These are phyloP conservation scores for Microthlaspi erraticum DNA, from an alignment of 345 rosid genomes.

Conservation along the genomic window DNA sequence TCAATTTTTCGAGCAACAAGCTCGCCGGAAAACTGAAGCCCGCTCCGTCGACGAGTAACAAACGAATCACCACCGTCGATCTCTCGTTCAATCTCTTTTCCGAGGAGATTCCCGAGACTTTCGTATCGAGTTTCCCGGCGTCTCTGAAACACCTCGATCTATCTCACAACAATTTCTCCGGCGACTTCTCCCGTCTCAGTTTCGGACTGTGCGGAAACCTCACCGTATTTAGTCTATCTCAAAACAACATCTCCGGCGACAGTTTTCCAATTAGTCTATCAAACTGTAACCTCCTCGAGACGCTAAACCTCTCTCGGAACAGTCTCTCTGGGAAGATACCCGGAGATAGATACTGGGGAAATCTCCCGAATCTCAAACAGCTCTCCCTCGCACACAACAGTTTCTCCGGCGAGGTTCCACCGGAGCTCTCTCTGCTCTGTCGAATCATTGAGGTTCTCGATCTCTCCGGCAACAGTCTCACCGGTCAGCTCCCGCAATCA, in stretches of 20 bases:
- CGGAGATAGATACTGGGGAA: constrained; percentile 56
- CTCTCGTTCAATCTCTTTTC: constrained; percentile 71
- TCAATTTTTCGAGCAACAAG: constrained; percentile 69
- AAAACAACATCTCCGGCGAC: constrained; percentile 61
- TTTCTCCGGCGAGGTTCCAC: constrained; percentile 64
- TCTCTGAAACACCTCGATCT: constrained; percentile 71
- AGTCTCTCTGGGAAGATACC: constrained; percentile 60
- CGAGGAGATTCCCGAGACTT: constrained; percentile 58
- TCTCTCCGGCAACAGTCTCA: constrained; percentile 70
- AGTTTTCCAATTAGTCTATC: constrained; percentile 54
- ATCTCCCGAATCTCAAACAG: constrained; percentile 55
- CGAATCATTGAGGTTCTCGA: constrained; percentile 65
- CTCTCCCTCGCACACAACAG: constrained; percentile 65
- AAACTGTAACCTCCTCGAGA: constrained; percentile 65
- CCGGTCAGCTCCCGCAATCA: constrained; percentile 62
- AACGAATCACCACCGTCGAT: constrained; percentile 61
- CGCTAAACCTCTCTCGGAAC: constrained; percentile 68
- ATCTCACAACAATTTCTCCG: constrained; percentile 74
- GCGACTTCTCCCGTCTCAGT: constrained; percentile 56
- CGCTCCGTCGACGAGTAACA: constrained; percentile 47
- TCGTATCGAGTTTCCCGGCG: constrained; percentile 48
- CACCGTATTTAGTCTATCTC: constrained; percentile 58
- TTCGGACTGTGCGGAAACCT: constrained; percentile 73
- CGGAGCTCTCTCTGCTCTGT: constrained; percentile 64
- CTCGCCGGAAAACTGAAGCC: constrained; percentile 55